Percentiles rank a stretch among this genome's conserved stretches.
These are phyloP conservation scores for Hypoxylon lienhwacheense DNA, from an alignment of 495 filamentous ascomycete genomes.

Conservation along the genomic window DNA sequence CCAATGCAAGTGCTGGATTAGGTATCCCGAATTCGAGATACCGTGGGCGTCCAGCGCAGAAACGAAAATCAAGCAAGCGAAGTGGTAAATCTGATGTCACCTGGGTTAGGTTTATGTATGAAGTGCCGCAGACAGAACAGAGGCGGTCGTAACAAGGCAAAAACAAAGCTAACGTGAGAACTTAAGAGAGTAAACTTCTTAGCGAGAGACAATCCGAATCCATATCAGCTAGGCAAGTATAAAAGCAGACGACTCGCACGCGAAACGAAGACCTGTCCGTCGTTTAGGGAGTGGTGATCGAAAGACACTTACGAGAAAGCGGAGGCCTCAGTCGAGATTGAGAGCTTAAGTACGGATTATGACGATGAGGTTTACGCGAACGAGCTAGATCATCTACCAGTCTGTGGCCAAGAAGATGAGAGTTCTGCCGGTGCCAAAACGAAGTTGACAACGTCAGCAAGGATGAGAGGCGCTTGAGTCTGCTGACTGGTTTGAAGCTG, in stretches of 20 bases:
- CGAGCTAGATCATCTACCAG: slow-evolving; percentile 8
- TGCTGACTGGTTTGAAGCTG: background rate
- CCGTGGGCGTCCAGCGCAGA: slow-evolving; percentile 4
- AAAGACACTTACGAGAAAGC: slow-evolving; percentile 19
- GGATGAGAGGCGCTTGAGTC: background rate
- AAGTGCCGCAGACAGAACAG: too few relatives aligned
- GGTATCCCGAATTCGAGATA: slow-evolving; percentile 8
- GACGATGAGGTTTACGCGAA: background rate
- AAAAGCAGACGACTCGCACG: background rate
- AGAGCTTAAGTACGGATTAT: background rate
- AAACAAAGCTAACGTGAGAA: too few relatives aligned
- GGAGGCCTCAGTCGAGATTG: background rate
- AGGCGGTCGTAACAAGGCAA: too few relatives aligned
- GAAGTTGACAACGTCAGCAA: slow-evolving; percentile 13
- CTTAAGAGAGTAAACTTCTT: too few relatives aligned
- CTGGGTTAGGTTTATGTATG: too few relatives aligned
- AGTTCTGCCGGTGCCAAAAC: background rate
- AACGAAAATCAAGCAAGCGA: background rate
- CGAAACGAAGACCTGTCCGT: background rate
- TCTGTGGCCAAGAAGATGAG: slow-evolving; percentile 4
- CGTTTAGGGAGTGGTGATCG: slow-evolving; percentile 7
- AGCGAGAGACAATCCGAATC: too few relatives aligned
- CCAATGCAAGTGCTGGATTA: slow-evolving; percentile 11
- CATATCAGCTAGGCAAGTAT: too few relatives aligned
- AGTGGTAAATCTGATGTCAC: background rate